Evolutionary conservation across 495 filamentous ascomycete species (phyloP).

Genomic region (Aspergillus wentii): DNA sequence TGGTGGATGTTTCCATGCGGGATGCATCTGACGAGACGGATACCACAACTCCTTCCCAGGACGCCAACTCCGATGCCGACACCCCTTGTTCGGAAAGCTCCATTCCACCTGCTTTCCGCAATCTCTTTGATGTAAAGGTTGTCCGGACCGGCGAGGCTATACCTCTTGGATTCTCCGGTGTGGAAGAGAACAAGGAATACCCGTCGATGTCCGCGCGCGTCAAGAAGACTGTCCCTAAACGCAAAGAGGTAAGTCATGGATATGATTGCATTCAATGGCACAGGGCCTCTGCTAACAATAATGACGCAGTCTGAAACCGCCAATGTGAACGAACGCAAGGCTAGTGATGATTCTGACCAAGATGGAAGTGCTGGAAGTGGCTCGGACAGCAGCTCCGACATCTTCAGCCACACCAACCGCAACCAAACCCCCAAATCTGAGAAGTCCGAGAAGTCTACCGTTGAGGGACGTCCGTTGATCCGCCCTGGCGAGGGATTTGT

Average conservation of each 20-base stretch:
- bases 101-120: conserved; percentile 53
- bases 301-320: conserved; percentile 1
- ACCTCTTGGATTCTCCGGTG: conserved; percentile 58
- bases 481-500: conserved; percentile 76
- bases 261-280: neutral
- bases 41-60: conserved; percentile 17
- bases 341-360: conserved; percentile 6
- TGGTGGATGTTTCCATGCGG: conserved; percentile 86
- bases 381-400: conserved; percentile 24
- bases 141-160: conserved; percentile 49
- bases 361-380: conserved; percentile 10
- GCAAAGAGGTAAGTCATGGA: conserved; percentile 12
- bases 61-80: conserved; percentile 9
- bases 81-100: conserved; percentile 37
- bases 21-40: conserved; percentile 43
- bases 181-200: conserved; percentile 52
- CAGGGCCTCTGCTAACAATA: conserved; percentile 8
- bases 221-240: conserved; percentile 6
- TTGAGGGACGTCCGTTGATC: conserved; percentile 62
- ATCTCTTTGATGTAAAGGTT: conserved; percentile 66
- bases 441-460: too few species aligned
- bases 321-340: conserved; percentile 1
- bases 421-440: conserved; percentile 13
- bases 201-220: conserved; percentile 52
- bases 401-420: conserved; percentile 11